Conservation (phyloP, 2,329 filamentous ascomycete species). For the Sarocladium oryzae region DNA sequence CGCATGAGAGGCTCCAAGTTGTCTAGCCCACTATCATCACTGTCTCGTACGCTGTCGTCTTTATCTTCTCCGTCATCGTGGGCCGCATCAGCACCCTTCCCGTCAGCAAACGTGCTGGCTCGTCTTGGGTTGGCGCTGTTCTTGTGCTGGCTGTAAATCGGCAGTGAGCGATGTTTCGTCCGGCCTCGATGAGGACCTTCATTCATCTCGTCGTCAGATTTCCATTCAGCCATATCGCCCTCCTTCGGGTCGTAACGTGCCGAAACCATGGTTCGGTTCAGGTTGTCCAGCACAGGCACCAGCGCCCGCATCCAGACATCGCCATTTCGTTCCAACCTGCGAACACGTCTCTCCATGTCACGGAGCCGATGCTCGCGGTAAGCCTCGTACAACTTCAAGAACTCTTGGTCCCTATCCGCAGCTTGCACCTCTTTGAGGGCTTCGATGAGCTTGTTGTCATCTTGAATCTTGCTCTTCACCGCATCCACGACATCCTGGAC, state of each 20-base stretch:
- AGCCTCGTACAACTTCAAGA: slow-evolving; percentile 31
- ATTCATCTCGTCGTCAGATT: slow-evolving; percentile 23
- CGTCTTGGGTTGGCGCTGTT: not conserved
- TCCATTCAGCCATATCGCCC: slow-evolving; percentile 20
- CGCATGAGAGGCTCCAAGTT: slow-evolving; percentile 39
- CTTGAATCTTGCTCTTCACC: slow-evolving; percentile 15
- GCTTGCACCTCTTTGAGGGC: not conserved
- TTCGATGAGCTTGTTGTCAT: slow-evolving; percentile 16
- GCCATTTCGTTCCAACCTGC: slow-evolving; percentile 38
- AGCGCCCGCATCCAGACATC: slow-evolving; percentile 39
- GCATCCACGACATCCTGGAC: slow-evolving; percentile 3
- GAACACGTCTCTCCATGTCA: slow-evolving; percentile 42
- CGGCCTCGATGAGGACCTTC: not conserved
- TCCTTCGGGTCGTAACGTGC: not conserved
- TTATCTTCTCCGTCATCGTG: slow-evolving; percentile 15
- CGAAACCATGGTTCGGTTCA: slow-evolving; percentile 30
- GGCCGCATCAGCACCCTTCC: slow-evolving; percentile 19
- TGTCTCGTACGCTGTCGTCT: slow-evolving; percentile 19
- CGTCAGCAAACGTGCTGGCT: not conserved
- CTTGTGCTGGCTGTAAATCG: too few relatives aligned
- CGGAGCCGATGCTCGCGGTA: slow-evolving; percentile 35
- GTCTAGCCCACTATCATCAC: slow-evolving; percentile 30
- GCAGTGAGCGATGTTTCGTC: slow-evolving; percentile 11
- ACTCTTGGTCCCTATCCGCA: slow-evolving; percentile 24
- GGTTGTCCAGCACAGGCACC: slow-evolving; percentile 36